Conservation (phyloP, 2,329 filamentous ascomycete genomes). For the Pyrenophora teres region DNA sequence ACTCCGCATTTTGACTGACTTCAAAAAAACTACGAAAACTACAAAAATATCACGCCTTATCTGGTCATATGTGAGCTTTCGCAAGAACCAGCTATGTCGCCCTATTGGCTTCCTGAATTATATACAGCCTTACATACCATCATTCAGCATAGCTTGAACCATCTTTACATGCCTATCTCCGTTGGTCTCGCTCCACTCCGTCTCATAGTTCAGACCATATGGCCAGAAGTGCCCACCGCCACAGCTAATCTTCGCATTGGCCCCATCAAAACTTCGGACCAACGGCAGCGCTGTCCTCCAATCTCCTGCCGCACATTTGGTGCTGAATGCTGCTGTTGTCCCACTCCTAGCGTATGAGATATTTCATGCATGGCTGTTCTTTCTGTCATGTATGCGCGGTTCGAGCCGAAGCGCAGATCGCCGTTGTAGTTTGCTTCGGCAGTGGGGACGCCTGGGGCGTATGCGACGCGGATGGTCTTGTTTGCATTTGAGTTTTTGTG, state of each 20-base stretch:
- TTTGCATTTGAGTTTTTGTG: slow-evolving; percentile 25
- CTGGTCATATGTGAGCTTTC: neutral
- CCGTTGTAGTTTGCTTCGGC: slow-evolving; percentile 45
- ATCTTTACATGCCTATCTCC: slow-evolving; percentile 41
- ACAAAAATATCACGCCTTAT: too few relatives aligned
- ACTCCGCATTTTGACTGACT: neutral
- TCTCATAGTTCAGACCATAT: slow-evolving; percentile 45
- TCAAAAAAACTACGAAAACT: too few relatives aligned
- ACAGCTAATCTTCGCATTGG: slow-evolving; percentile 39
- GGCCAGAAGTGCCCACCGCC: slow-evolving; percentile 43
- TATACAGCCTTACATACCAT: slow-evolving; percentile 31
- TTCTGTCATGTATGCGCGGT: slow-evolving; percentile 43
- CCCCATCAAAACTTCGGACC: slow-evolving; percentile 38
- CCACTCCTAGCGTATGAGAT: slow-evolving; percentile 40
- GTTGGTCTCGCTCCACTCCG: slow-evolving; percentile 44
- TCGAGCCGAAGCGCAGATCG: slow-evolving; percentile 41
- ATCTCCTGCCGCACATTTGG: slow-evolving; percentile 35
- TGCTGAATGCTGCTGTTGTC: slow-evolving; percentile 40
- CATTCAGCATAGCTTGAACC: slow-evolving; percentile 40
- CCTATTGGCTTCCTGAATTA: too few relatives aligned
- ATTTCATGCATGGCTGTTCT: slow-evolving; percentile 46
- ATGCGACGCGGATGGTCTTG: slow-evolving; percentile 37
- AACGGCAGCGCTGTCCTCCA: slow-evolving; percentile 42
- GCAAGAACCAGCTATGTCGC: neutral
- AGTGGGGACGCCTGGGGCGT: slow-evolving; percentile 40